phyloP scores from a whole-genome alignment of 2,329 filamentous ascomycete species.

The Colletotrichum truncatum region DNA sequence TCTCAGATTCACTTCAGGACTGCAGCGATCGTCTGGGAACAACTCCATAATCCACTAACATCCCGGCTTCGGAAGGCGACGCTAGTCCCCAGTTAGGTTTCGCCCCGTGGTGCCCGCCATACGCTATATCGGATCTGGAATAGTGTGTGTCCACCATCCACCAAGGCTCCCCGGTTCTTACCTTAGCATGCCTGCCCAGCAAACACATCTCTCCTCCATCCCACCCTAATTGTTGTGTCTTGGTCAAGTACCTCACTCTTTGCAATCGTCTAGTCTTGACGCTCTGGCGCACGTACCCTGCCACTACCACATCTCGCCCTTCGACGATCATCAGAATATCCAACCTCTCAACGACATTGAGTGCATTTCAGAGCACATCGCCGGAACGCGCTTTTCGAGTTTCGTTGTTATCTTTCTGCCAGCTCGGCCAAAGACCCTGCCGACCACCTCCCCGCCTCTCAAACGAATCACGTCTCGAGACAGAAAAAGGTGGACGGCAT shows the following conservation, averaged over 20 bases:
- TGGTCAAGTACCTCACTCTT: not conserved
- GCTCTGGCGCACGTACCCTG: slow-evolving; percentile 3
- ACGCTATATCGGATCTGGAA: not conserved
- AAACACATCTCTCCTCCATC: slow-evolving; percentile 3
- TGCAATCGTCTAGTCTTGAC: not conserved
- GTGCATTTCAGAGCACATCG: too few species aligned
- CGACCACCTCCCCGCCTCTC: too few species aligned
- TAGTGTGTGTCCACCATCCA: not conserved
- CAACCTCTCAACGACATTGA: not conserved
- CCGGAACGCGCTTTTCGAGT: not conserved
- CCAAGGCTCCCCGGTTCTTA: slow-evolving; percentile 2
- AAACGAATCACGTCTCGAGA: too few species aligned
- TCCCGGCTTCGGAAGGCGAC: not conserved
- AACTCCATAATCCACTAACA: not conserved
- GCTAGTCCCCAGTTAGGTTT: not conserved
- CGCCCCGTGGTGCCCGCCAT: not conserved
- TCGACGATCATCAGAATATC: slow-evolving; percentile 5
- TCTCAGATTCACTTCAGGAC: too few species aligned
- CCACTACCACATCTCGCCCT: not conserved
- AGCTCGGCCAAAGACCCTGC: too few species aligned
- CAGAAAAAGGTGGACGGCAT: not conserved
- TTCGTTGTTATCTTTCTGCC: too few species aligned
- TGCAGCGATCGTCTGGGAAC: not conserved
- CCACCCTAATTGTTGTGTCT: not conserved
- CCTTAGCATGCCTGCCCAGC: not conserved